A percentile compares a stretch with the other conserved stretches of the same genome.
Evolutionary conservation across 306 rosid genomes (phyloP).

Genomic region (Quercus variabilis): DNA sequence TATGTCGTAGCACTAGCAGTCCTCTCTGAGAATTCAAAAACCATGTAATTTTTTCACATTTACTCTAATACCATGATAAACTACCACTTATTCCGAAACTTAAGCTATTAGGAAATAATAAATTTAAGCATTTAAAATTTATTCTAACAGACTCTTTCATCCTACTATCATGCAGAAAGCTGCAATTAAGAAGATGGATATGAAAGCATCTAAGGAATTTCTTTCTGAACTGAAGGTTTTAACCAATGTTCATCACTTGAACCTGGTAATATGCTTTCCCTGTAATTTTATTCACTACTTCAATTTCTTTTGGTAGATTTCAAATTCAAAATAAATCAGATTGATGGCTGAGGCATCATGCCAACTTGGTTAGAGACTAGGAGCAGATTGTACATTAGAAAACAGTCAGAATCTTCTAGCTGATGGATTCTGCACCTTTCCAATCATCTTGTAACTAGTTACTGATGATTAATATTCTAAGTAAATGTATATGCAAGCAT

Average conservation of each 20-base stretch:
- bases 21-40: no score
- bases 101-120: no score
- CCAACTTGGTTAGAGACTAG: neutral
- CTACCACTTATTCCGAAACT: no score
- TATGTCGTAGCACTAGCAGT: no score
- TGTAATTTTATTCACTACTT: neutral
- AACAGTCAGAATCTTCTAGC: neutral
- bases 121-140: no score
- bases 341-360: neutral
- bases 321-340: neutral
- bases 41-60: no score
- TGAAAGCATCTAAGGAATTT: constrained; percentile 73
- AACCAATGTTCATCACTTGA: constrained; percentile 78
- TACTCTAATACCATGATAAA: neutral
- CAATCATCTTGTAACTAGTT: neutral
- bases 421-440: neutral
- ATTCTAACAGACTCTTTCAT: neutral
- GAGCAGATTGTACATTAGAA: neutral
- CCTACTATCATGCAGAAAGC: constrained; percentile 41
- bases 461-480: neutral
- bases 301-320: neutral
- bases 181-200: constrained; percentile 78
- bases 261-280: constrained; percentile 50
- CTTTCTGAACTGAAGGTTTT: constrained; percentile 66
- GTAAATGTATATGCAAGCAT: neutral